Conservation (phyloP, 192 early-diverging fungal genomes). For the Umbelopsis vinacea region DNA sequence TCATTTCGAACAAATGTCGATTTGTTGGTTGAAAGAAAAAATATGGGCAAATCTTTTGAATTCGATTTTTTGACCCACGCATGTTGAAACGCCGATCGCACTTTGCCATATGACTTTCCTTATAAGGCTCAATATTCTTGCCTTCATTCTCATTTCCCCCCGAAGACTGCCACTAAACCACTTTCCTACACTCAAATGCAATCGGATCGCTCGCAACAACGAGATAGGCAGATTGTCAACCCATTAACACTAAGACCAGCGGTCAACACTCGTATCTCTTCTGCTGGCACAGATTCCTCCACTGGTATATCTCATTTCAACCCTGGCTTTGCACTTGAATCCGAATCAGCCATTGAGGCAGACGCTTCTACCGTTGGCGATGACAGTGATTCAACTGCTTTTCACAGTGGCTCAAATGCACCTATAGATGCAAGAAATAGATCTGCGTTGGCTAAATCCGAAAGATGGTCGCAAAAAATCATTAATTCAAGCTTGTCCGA, state of each 20-base stretch:
- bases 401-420: slow-evolving; percentile 1
- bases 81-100: too few relatives aligned
- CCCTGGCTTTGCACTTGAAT: slow-evolving; percentile 1
- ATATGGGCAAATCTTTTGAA: not conserved
- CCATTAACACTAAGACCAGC: not conserved
- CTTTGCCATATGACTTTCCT: too few relatives aligned
- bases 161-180: not conserved
- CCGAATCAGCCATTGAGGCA: slow-evolving; percentile 17
- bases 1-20: too few relatives aligned
- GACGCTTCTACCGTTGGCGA: slow-evolving; percentile 1
- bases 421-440: not conserved
- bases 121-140: not conserved
- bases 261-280: not conserved
- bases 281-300: slow-evolving; percentile 3
- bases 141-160: too few relatives aligned
- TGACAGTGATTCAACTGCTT: slow-evolving; percentile 1
- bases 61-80: too few relatives aligned
- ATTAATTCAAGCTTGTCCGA: not conserved
- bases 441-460: not conserved
- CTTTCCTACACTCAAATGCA: not conserved
- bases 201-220: not conserved
- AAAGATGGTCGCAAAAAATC: not conserved
- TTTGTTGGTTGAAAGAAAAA: not conserved
- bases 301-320: not conserved
- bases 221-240: not conserved